Conservation (phyloP, 1,284 basidiomycete species). For the Austroboletus niveus region DNA sequence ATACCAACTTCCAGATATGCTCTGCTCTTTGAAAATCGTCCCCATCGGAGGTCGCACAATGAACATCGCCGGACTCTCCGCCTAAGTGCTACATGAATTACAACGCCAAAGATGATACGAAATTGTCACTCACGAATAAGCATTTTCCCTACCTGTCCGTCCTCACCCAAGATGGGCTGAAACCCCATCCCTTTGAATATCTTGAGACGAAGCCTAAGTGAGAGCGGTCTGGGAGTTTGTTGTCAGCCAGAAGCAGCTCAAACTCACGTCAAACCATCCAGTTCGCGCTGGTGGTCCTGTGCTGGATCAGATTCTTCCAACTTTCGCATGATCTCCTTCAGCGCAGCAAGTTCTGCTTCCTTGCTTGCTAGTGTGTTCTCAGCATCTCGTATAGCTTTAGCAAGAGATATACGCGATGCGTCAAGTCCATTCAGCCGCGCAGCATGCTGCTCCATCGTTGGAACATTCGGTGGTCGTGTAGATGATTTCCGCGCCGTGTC, state of each 20-base stretch:
- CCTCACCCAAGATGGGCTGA: conserved; percentile 55
- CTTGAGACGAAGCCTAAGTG: conserved; percentile 56
- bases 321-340: conserved; percentile 59
- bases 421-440: conserved; percentile 65
- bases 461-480: conserved; percentile 63
- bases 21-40: conserved; percentile 36
- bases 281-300: conserved; percentile 59
- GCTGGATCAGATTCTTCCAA: conserved; percentile 71
- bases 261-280: conserved; percentile 69
- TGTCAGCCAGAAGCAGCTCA: background rate
- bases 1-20: conserved; percentile 57
- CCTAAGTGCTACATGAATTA: conserved; percentile 35
- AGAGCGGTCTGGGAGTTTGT: conserved; percentile 8
- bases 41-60: conserved; percentile 39
- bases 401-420: conserved; percentile 57
- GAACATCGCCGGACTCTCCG: conserved; percentile 61
- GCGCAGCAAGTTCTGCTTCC: conserved; percentile 62
- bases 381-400: conserved; percentile 71
- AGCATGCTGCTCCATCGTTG: conserved; percentile 62
- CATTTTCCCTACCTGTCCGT: conserved; percentile 54
- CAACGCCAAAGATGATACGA: background rate
- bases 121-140: conserved; percentile 55
- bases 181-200: conserved; percentile 71
- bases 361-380: conserved; percentile 63
- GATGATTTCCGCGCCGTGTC: conserved; percentile 71